Conservation (phyloP, 306 rosid species). For the Trifolium pratense region DNA sequence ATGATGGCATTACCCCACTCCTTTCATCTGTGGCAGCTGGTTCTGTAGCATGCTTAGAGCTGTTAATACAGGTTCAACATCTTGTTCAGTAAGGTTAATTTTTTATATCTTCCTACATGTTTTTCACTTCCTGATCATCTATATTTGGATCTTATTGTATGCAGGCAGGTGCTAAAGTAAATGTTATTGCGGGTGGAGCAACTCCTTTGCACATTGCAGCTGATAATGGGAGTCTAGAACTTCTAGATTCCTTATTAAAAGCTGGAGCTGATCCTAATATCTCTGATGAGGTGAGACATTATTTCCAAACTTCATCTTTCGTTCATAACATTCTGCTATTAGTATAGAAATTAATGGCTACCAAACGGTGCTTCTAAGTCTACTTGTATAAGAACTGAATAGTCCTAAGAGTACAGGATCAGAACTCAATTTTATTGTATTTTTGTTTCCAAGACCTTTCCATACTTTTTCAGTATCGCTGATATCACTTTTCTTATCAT, state of each 20-base stretch:
- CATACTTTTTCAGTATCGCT: slow-evolving; percentile 28
- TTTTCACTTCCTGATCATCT: slow-evolving; percentile 25
- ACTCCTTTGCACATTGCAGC: slow-evolving; percentile 93
- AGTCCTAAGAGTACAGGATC: slow-evolving; percentile 6
- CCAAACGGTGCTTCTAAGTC: background rate
- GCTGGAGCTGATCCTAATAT: slow-evolving; percentile 90
- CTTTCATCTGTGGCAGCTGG: slow-evolving; percentile 89
- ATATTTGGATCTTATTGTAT: slow-evolving; percentile 41
- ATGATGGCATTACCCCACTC: slow-evolving; percentile 87
- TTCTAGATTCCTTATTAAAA: slow-evolving; percentile 68
- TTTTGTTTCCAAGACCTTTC: slow-evolving; percentile 29
- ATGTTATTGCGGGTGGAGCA: slow-evolving; percentile 92
- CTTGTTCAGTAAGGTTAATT: slow-evolving; percentile 10
- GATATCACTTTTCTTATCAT: slow-evolving; percentile 22
- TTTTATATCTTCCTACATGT: too few species aligned
- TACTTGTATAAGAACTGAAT: slow-evolving; percentile 17
- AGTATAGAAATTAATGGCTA: background rate
- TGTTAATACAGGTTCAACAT: slow-evolving; percentile 75
- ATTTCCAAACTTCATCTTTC: slow-evolving; percentile 22
- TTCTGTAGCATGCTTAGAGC: slow-evolving; percentile 81
- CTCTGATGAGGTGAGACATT: slow-evolving; percentile 69
- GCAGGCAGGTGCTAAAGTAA: slow-evolving; percentile 88
- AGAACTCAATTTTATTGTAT: slow-evolving; percentile 1
- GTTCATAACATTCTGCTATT: background rate
- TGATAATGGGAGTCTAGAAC: slow-evolving; percentile 69